Evolutionary conservation across 2,329 filamentous ascomycete genomes (phyloP), one percentile per base, ranked within the genome.

Genomic region (Cladosporium sp.): DNA sequence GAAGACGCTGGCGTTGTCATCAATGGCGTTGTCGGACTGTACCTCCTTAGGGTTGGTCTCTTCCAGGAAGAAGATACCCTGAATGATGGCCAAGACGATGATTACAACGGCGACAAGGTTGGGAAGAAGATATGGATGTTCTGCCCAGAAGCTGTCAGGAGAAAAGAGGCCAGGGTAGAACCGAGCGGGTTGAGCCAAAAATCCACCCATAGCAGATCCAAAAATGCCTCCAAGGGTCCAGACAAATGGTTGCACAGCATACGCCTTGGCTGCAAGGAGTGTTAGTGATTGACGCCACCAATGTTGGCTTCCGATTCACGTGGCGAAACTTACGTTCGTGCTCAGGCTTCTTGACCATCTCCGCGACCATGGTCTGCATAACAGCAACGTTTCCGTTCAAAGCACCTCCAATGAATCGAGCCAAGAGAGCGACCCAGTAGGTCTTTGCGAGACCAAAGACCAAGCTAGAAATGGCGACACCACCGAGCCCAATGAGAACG

Each of bases 151-250:
- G 58, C 87, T 83, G 56, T 82, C 79, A 13, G 75, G 67, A 44
- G 87, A 84, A 69, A 96, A 95, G 1, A 83, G 42, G 32, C 78
- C 74, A 22, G 91, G 91, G 71, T 88, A 95, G 15, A 84, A 84
- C 34, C 83, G 76, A 63, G 86, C 81, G 24, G 91, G 91, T 64
- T 90, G 85, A 60, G 90, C 88, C 70, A 96, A 90, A 50, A 87
- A 84, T 34, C 91, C 91, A 60, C 91, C 91, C 65, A 96, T 90
- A 12, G 88, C 89, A 62, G 91, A 88, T 0, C 91, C 91, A 58
- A 95, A 81, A 62, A 96, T 95, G 10, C 90, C 93, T 35, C 91
- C 91, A 56, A 96, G 86, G 49, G 83, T 87, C 91, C 91, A 96
- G 9, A 95, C 88, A 68, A 96, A 96, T 1, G 91, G 91, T 89